Evolutionary conservation across 192 early-diverging fungal genomes (phyloP), one percentile per base, ranked within the genome.

Genomic region (Podila horticola): DNA sequence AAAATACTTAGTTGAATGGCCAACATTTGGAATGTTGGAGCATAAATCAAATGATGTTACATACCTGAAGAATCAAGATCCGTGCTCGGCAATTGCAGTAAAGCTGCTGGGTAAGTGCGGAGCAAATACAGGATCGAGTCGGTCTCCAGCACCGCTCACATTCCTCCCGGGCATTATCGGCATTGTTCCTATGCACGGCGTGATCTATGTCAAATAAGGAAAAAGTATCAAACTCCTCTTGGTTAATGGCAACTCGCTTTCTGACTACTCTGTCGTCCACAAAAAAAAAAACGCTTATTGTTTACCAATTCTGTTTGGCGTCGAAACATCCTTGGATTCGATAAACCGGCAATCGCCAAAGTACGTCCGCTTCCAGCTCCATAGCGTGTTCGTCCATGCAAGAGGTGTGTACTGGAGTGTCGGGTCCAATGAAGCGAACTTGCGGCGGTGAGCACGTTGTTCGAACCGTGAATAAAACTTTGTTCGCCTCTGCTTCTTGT

Each of bases 41-140:
- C n/a, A n/a, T n/a, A n/a, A n/a, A n/a, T n/a, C n/a, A n/a, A n/a
- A n/a, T n/a, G n/a, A n/a, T n/a, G n/a, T n/a, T n/a, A 38, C 13
- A n/a, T 58, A 82, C 79, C 66, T 82, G 82, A 8, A 83, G 45
- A 20, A 83, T 76, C 82, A 83, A 69, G 29, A 83, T 72, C 15
- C 82, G 55, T 0, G 75, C 82, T 20, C 74, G 60, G n/a, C 82
- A 83, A 20, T 83, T 83, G 63, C 82, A 83, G 61, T 75, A 83
- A 15, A 73, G 74, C 9, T 68, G 69, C 6, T 63, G 5, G 28
- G 82, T 60, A 9, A 83, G 62, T 0, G 82, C 69, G 4, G 72
- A 72, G 58, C 82, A 83, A 19, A 83, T 75, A 30, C 82, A 83
- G 9, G 74, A 72, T 17, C 71, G 69, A 31, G 24, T 22, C 2